A percentile compares a stretch with the other conserved stretches of the same genome.
These are phyloP conservation scores for Fragaria iinumae DNA, from an alignment of 306 rosid genomes.

Conservation along the genomic window DNA sequence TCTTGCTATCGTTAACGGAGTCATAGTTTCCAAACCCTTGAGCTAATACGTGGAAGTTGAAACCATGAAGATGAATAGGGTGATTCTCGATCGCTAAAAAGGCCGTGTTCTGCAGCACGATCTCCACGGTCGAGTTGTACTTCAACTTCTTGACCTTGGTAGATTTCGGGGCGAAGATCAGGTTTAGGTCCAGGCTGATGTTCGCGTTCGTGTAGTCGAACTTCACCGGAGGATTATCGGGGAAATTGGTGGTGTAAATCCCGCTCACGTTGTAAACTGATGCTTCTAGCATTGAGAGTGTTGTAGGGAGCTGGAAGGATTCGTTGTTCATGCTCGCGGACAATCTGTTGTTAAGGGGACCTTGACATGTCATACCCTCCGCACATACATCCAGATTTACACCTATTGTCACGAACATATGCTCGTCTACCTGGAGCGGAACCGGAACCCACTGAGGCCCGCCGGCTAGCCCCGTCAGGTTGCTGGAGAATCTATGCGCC, in stretches of 20 bases:
- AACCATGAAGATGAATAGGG: slow-evolving; percentile 62
- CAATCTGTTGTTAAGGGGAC: slow-evolving; percentile 2
- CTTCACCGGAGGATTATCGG: slow-evolving; percentile 31
- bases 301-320: slow-evolving; percentile 49
- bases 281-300: slow-evolving; percentile 49
- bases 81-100: slow-evolving; percentile 39
- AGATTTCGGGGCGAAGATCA: slow-evolving; percentile 42
- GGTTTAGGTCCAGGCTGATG: background rate
- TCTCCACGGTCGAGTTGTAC: slow-evolving; percentile 53
- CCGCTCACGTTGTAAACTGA: slow-evolving; percentile 20
- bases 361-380: slow-evolving; percentile 29
- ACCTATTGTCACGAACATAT: slow-evolving; percentile 52
- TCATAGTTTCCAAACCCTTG: slow-evolving; percentile 66
- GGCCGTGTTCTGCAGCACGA: slow-evolving; percentile 55
- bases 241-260: slow-evolving; percentile 51
- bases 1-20: slow-evolving; percentile 17
- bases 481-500: slow-evolving; percentile 49
- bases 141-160: slow-evolving; percentile 56
- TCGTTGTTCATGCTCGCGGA: slow-evolving; percentile 75
- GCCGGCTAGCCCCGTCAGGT: slow-evolving; percentile 28
- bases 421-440: slow-evolving; percentile 44
- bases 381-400: slow-evolving; percentile 29
- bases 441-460: slow-evolving; percentile 55
- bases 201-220: slow-evolving; percentile 39
- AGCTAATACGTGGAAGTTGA: slow-evolving; percentile 59